Conservation (phyloP, 306 rosid genomes). For the Carpinus viminea region DNA sequence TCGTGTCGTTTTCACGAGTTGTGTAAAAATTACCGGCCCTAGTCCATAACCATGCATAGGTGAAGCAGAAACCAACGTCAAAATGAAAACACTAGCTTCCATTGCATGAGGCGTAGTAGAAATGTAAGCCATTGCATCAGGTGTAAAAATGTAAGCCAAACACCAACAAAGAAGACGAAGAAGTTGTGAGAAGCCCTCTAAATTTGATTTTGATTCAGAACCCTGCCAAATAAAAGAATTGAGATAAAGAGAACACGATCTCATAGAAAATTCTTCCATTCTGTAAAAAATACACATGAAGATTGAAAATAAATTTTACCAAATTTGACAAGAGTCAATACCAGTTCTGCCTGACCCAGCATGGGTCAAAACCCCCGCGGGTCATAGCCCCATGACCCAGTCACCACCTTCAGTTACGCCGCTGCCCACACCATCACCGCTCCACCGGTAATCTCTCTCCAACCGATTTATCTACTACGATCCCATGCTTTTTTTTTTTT, state of each 20-base stretch:
- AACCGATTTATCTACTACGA: too few species aligned
- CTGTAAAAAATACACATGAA: conserved; percentile 14
- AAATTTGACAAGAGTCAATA: conserved; percentile 71
- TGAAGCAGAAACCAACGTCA: conserved; percentile 99
- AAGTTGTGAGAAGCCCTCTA: conserved; percentile 97
- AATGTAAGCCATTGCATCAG: conserved; percentile 88
- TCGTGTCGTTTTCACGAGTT: too few species aligned
- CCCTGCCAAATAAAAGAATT: conserved; percentile 61
- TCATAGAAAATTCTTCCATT: conserved; percentile 18
- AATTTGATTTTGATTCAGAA: conserved; percentile 76
- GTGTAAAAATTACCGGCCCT: too few species aligned
- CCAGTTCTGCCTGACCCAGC: too few species aligned
- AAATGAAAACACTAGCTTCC: conserved; percentile 90
- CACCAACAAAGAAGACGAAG: conserved; percentile 99
- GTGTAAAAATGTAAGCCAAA: conserved; percentile 90
- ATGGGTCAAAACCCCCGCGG: too few species aligned
- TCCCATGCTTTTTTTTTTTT: too few species aligned
- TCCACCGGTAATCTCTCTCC: too few species aligned
- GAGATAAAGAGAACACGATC: conserved; percentile 31
- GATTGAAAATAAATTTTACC: conserved; percentile 48
- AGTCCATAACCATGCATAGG: conserved; percentile 99
- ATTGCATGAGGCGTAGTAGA: too few species aligned
- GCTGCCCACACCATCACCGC: too few species aligned
- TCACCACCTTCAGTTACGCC: too few species aligned
- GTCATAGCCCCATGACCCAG: too few species aligned